phyloP scores from a whole-genome alignment of 169 alveolate genomes.

The Eimeria necatrix region DNA sequence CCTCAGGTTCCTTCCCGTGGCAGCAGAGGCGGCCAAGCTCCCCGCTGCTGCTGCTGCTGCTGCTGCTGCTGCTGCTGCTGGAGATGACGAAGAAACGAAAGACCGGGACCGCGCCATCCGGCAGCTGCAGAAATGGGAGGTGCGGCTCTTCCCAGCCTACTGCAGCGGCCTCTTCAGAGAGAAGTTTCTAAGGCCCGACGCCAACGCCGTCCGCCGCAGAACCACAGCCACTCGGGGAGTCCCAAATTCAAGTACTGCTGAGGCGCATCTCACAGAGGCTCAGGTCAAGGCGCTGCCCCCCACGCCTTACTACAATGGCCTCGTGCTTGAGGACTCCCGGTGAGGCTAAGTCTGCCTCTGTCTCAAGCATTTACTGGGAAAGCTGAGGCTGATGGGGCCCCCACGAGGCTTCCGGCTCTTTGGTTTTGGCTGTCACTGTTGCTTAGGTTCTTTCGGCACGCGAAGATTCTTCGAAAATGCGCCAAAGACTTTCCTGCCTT shows the following conservation, averaged over 20 bases:
- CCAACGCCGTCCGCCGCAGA: conserved; percentile 47
- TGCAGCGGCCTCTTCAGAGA: conserved; percentile 16
- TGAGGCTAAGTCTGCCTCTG: neutral
- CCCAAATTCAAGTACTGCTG: neutral
- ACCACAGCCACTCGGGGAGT: conserved; percentile 26
- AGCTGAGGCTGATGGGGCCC: neutral
- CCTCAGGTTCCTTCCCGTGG: conserved; percentile 34
- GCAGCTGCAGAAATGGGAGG: conserved; percentile 68
- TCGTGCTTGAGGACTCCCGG: conserved; percentile 76
- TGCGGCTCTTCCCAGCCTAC: conserved; percentile 48
- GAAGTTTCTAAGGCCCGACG: conserved; percentile 36
- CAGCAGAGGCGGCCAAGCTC: neutral
- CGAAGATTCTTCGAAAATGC: conserved; percentile 33
- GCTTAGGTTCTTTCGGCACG: conserved; percentile 42
- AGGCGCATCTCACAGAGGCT: conserved; percentile 13
- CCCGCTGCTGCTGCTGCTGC: neutral
- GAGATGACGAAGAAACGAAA: neutral
- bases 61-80: neutral
- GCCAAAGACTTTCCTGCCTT: conserved; percentile 50
- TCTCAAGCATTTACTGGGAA: neutral
- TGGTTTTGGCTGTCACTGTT: neutral
- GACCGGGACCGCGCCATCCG: conserved; percentile 8
- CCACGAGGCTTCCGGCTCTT: neutral
- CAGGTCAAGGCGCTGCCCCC: conserved; percentile 70
- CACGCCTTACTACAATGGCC: conserved; percentile 80